Percentiles rank a stretch among this genome's conserved stretches.
Conservation (phyloP, 1,284 basidiomycete species). For the Ustilago curta region DNA sequence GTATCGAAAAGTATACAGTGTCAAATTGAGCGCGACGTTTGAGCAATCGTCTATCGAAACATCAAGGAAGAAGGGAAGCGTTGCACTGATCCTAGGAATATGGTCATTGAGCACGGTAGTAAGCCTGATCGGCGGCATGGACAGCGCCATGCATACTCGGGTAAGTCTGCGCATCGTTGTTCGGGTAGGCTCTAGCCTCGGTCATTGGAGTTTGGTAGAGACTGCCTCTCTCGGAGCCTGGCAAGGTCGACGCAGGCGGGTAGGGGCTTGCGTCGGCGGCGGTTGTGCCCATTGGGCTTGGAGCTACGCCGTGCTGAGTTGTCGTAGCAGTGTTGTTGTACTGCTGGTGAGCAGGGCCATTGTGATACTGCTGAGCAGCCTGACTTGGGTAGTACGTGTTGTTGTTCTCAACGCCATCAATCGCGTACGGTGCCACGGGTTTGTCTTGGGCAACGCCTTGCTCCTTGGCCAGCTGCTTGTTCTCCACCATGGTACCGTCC, state of each 20-base stretch:
- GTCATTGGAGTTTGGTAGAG: constrained; percentile 53
- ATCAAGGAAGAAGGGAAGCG: not conserved
- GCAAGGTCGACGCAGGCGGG: constrained; percentile 24
- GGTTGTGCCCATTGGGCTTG: constrained; percentile 16
- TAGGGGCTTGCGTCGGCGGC: constrained; percentile 12
- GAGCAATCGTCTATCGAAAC: constrained; percentile 1
- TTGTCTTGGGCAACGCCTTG: constrained; percentile 22
- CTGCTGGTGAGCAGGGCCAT: not conserved
- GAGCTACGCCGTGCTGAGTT: constrained; percentile 23
- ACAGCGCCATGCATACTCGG: too few relatives aligned
- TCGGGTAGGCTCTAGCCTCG: constrained; percentile 35
- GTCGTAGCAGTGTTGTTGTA: not conserved
- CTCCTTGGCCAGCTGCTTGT: constrained; percentile 43
- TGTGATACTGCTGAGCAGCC: constrained; percentile 20
- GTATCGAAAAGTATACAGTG: constrained; percentile 8
- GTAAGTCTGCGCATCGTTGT: constrained; percentile 11
- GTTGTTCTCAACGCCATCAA: constrained; percentile 42
- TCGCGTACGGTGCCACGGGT: constrained; percentile 39
- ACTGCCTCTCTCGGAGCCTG: constrained; percentile 35
- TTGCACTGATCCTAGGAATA: too few relatives aligned
- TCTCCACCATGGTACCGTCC: constrained; percentile 55
- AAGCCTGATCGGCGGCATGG: too few relatives aligned
- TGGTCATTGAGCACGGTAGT: too few relatives aligned
- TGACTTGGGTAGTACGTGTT: constrained; percentile 46
- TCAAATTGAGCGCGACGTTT: not conserved